A percentile compares a stretch with the other conserved stretches of the same genome.
Conservation (phyloP, 768 basidiomycete species). For the Phlebiopsis flavidoalba region DNA sequence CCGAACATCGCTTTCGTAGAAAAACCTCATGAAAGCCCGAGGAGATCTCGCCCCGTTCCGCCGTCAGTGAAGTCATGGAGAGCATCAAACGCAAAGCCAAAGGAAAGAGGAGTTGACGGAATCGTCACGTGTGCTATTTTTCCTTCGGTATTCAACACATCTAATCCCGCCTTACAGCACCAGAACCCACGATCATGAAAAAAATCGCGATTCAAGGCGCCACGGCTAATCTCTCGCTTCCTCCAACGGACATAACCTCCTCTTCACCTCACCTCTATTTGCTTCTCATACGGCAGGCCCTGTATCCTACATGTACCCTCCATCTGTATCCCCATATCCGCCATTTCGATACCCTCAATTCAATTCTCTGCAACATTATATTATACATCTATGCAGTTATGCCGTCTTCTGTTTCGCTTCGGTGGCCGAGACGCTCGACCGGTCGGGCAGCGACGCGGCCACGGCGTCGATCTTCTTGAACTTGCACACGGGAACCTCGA, state of each 20-base stretch:
- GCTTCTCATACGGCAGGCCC: background rate
- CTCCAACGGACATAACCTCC: conserved; percentile 28
- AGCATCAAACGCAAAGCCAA: conserved; percentile 86
- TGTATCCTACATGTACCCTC: conserved; percentile 11
- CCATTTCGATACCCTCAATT: conserved; percentile 10
- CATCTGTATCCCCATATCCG: conserved; percentile 8
- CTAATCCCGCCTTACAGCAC: conserved; percentile 38
- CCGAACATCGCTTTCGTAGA: conserved; percentile 92
- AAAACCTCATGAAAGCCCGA: conserved; percentile 79
- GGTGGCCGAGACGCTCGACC: conserved; percentile 33
- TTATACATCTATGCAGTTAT: conserved; percentile 11
- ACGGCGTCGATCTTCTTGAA: conserved; percentile 93
- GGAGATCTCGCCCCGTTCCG: conserved; percentile 88
- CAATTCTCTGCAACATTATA: conserved; percentile 1
- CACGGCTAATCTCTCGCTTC: conserved; percentile 75
- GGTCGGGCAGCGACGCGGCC: conserved; percentile 71
- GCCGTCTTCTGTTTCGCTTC: conserved; percentile 31
- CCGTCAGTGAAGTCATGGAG: conserved; percentile 89
- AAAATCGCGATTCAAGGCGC: conserved; percentile 73
- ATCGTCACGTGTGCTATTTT: conserved; percentile 58
- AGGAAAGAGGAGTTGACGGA: conserved; percentile 81
- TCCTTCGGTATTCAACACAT: conserved; percentile 8
- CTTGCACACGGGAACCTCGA: conserved; percentile 94
- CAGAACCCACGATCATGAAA: conserved; percentile 89
- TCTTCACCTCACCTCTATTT: background rate